Evolutionary conservation across 164 flowering plant genomes (phyloP).

Genomic region (Dillenia suffruticosa): DNA sequence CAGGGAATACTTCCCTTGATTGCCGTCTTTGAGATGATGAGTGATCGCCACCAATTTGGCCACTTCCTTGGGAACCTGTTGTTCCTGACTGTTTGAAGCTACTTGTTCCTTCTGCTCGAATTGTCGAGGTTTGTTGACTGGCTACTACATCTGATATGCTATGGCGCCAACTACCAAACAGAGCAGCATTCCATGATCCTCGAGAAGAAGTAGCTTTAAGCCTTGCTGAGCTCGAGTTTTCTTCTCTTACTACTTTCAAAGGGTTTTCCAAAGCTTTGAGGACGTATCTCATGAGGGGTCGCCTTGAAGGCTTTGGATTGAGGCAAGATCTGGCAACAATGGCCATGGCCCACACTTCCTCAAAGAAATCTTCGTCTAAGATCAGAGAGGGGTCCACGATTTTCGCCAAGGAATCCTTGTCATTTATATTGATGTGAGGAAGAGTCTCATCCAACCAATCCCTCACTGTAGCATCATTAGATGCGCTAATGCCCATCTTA

Average conservation of each 20-base stretch:
- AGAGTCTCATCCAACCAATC: constrained; percentile 67
- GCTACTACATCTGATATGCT: constrained; percentile 59
- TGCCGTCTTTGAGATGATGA: constrained; percentile 62
- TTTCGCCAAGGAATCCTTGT: constrained; percentile 63
- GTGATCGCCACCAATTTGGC: constrained; percentile 26
- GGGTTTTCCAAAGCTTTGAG: constrained; percentile 87
- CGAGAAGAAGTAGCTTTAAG: constrained; percentile 77
- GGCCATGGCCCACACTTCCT: constrained; percentile 97
- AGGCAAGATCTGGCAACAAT: constrained; percentile 83
- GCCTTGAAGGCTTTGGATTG: constrained; percentile 70
- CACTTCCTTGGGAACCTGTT: constrained; percentile 47
- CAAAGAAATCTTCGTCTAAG: constrained; percentile 71
- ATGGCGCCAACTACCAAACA: constrained; percentile 94
- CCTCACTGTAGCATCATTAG: constrained; percentile 38
- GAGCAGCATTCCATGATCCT: constrained; percentile 85
- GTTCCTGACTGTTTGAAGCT: constrained; percentile 45
- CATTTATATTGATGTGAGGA: constrained; percentile 61
- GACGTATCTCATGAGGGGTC: constrained; percentile 76
- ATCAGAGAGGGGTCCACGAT: constrained; percentile 77
- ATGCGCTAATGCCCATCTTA: constrained; percentile 66
- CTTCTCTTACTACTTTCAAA: constrained; percentile 78
- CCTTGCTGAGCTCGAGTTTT: constrained; percentile 59
- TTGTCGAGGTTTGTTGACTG: constrained; percentile 22
- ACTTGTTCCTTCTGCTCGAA: constrained; percentile 36
- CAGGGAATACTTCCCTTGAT: constrained; percentile 81